Evolutionary conservation across 2,329 filamentous ascomycete species (phyloP).

Genomic region (Pezicula carpinea): DNA sequence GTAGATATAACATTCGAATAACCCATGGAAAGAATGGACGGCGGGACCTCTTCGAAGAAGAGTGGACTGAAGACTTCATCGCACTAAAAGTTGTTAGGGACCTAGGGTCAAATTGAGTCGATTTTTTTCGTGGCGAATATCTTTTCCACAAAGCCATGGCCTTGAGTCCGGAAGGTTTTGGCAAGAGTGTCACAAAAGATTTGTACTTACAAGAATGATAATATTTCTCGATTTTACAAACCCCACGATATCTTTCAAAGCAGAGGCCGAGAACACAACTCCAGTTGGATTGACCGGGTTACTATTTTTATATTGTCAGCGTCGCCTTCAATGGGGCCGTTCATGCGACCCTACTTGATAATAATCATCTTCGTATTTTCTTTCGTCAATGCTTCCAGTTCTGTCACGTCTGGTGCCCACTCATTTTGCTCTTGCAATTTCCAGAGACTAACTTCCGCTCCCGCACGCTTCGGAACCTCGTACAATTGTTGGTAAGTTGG

Average conservation of each 20-base stretch:
- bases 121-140: too few species aligned
- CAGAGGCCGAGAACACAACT: conserved; percentile 56
- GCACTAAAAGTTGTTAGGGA: conserved; percentile 26
- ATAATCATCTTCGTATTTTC: conserved; percentile 68
- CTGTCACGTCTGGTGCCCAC: conserved; percentile 62
- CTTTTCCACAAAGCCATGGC: too few species aligned
- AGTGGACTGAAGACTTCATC: conserved; percentile 84
- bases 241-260: conserved; percentile 57
- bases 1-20: conserved; percentile 70
- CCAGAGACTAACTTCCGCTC: conserved; percentile 76
- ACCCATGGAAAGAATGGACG: conserved; percentile 65
- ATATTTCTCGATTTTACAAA: conserved; percentile 60
- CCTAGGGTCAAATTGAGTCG: too few species aligned
- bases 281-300: conserved; percentile 85
- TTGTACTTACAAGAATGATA: conserved; percentile 45
- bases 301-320: conserved; percentile 5
- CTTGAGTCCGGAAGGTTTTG: too few species aligned
- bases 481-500: conserved; percentile 87
- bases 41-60: conserved; percentile 63
- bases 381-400: conserved; percentile 60
- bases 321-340: too few species aligned
- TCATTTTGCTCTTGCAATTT: conserved; percentile 58
- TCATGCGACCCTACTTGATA: conserved; percentile 37
- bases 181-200: too few species aligned
- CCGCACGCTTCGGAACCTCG: conserved; percentile 66